A percentile compares a stretch with the other conserved stretches of the same genome.
phyloP scores from a whole-genome alignment of 805 yeast species.

The Suhomyces sp. region DNA sequence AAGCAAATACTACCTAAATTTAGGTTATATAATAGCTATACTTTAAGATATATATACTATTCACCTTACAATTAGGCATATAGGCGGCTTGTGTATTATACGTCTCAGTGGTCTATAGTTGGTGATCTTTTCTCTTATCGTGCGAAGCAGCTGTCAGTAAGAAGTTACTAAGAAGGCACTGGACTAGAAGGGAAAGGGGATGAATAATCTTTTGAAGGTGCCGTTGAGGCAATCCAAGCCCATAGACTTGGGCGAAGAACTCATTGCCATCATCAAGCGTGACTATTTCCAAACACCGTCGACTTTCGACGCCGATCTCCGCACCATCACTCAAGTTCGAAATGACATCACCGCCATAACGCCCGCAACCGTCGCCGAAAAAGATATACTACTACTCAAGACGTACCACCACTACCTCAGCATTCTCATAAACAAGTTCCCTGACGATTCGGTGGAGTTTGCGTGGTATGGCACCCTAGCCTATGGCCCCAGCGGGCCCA shows the following conservation, averaged over 20 bases:
- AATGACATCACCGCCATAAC: constrained; percentile 34
- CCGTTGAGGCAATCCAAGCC: constrained; percentile 49
- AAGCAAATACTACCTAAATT: too few species aligned
- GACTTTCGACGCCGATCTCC: constrained; percentile 34
- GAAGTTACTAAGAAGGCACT: neutral
- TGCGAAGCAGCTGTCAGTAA: neutral
- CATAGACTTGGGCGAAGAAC: constrained; percentile 37
- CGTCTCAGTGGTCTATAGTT: too few species aligned
- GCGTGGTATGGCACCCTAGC: constrained; percentile 75
- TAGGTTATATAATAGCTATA: too few species aligned
- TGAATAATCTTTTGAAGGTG: constrained; percentile 41
- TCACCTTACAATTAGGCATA: constrained; percentile 18
- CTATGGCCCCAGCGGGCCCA: constrained; percentile 48
- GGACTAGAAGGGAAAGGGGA: neutral
- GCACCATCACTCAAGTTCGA: constrained; percentile 44
- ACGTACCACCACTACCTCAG: constrained; percentile 48
- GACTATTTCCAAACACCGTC: constrained; percentile 43
- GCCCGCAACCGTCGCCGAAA: constrained; percentile 25
- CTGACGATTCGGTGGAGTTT: constrained; percentile 56
- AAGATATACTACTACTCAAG: constrained; percentile 35
- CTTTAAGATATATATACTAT: too few species aligned
- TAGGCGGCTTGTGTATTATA: neutral
- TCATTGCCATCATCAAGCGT: constrained; percentile 43
- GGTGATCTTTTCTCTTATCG: neutral
- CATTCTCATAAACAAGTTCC: constrained; percentile 54